A percentile compares a stretch with the other conserved stretches of the same genome.
Evolutionary conservation across 768 basidiomycete genomes (phyloP).

Genomic region (Podaxis mareebaensis): DNA sequence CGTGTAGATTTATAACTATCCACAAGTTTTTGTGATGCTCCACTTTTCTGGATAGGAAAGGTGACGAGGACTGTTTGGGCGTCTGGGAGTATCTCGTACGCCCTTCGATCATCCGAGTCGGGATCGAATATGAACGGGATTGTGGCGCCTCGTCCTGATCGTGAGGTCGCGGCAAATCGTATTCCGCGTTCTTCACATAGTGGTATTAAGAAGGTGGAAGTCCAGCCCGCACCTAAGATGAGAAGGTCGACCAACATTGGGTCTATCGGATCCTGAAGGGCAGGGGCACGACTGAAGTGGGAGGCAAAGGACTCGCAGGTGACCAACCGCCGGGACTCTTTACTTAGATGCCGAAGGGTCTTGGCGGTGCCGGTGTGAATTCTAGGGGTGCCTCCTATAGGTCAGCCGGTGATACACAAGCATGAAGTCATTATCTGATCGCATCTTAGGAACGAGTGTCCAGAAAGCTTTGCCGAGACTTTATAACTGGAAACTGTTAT

Average conservation of each 20-base stretch:
- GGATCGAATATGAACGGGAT: constrained; percentile 60
- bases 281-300: background rate
- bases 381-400: background rate
- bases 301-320: background rate
- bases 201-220: constrained; percentile 58
- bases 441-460: background rate
- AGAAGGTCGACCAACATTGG: constrained; percentile 47
- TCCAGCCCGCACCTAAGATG: constrained; percentile 71
- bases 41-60: constrained; percentile 50
- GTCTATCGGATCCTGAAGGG: background rate
- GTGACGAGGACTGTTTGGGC: constrained; percentile 58
- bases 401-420: background rate
- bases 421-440: constrained; percentile 2
- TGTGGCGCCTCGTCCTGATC: constrained; percentile 48
- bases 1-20: constrained; percentile 38
- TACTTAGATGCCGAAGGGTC: background rate
- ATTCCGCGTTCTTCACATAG: constrained; percentile 43
- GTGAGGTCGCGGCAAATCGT: constrained; percentile 53
- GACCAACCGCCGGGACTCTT: background rate
- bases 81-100: constrained; percentile 48
- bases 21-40: constrained; percentile 50
- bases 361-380: background rate
- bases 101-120: constrained; percentile 40
- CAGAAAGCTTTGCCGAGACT: too few relatives aligned
- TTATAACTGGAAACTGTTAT: too few relatives aligned